phyloP scores from a whole-genome alignment of 371 early-diverging fungal species.

The Mortierella sp. region DNA sequence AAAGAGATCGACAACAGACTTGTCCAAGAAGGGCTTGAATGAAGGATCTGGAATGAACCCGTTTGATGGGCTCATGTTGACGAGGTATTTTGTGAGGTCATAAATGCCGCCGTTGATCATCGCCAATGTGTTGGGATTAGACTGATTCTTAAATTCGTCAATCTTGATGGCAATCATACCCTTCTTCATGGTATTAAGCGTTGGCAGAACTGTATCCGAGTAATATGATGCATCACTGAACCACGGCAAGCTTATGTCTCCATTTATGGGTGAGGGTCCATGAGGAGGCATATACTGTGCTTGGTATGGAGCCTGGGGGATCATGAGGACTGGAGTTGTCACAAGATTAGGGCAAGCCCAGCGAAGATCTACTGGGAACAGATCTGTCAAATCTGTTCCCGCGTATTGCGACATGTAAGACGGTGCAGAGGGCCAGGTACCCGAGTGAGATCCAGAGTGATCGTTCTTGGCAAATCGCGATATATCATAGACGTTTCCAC shows the following conservation, averaged over 20 bases:
- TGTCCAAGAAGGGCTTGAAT: constrained; percentile 60
- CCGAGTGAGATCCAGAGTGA: constrained; percentile 56
- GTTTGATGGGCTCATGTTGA: constrained; percentile 25
- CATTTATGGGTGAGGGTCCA: constrained; percentile 19
- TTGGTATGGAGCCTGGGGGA: constrained; percentile 12
- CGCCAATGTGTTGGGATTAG: constrained; percentile 62
- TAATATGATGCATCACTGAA: constrained; percentile 38
- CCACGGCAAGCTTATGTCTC: constrained; percentile 34
- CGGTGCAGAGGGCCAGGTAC: constrained; percentile 28
- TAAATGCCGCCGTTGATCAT: constrained; percentile 73
- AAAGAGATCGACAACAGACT: constrained; percentile 72
- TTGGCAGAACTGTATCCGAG: constrained; percentile 53
- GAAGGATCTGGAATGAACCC: constrained; percentile 28
- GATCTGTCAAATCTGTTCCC: constrained; percentile 17
- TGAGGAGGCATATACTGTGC: constrained; percentile 22
- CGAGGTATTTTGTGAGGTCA: constrained; percentile 67
- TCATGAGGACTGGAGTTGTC: constrained; percentile 29
- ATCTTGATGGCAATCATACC: constrained; percentile 62
- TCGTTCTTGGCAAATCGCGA: constrained; percentile 63
- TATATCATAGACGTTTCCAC: constrained; percentile 75
- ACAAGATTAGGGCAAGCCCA: constrained; percentile 66
- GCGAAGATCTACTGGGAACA: constrained; percentile 50
- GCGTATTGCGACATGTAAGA: constrained; percentile 33
- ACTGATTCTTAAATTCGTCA: constrained; percentile 51
- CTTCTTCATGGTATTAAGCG: constrained; percentile 58